phyloP scores from a whole-genome alignment of 176 grass and related monocot species.

The Juncus inflexus region DNA sequence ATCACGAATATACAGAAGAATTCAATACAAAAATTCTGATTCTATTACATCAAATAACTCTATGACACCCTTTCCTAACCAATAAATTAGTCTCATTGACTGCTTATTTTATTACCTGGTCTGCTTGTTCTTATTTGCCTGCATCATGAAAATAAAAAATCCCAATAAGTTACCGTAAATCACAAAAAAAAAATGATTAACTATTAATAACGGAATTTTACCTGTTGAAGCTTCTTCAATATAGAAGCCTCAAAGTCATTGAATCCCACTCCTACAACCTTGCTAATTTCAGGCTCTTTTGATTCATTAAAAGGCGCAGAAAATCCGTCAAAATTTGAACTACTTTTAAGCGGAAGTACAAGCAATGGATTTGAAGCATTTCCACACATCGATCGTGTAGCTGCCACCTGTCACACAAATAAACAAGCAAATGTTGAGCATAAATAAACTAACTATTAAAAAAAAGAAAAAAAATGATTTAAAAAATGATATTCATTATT shows the following conservation, averaged over 20 bases:
- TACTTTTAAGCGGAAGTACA: constrained; percentile 60
- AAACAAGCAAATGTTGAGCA: not conserved
- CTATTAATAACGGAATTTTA: constrained; percentile 25
- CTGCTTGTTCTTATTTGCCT: constrained; percentile 68
- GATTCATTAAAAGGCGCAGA: constrained; percentile 38
- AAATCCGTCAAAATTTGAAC: constrained; percentile 24
- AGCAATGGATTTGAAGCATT: constrained; percentile 48
- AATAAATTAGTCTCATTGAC: not conserved
- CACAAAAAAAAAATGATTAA: not conserved
- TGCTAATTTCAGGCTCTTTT: constrained; percentile 38
- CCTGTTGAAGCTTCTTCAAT: constrained; percentile 86
- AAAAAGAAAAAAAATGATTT: constrained; percentile 12
- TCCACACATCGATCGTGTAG: constrained; percentile 40
- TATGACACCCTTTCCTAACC: no score
- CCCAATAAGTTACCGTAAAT: not conserved
- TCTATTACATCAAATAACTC: no score
- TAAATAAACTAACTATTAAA: not conserved
- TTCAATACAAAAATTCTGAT: no score
- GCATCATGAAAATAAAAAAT: constrained; percentile 11
- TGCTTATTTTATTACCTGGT: not conserved
- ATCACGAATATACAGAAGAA: no score
- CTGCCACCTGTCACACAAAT: constrained; percentile 42
- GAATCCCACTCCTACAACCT: constrained; percentile 69
- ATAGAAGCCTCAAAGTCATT: constrained; percentile 77
- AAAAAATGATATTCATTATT: constrained; percentile 26